Base-by-base conservation (phyloP, 306 rosid genomes). In the Dryas alaskensis region DNA sequence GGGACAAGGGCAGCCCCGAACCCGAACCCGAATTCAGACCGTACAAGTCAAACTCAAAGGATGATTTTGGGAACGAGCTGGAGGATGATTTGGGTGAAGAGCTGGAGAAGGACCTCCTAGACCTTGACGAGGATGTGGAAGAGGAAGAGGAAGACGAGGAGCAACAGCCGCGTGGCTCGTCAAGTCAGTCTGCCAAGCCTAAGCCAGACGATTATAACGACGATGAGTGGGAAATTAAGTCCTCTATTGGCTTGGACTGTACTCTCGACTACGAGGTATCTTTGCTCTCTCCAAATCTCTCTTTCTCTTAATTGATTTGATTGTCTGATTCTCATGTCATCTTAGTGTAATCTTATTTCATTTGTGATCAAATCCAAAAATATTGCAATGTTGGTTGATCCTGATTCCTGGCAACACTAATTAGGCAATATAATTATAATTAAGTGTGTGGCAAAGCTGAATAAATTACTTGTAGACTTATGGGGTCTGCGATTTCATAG, bases 211-310 rank as follows among this genome's bases (percentile, higher is more conserved):
- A 81, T 76, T 91, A 89, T 59, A 77, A 87, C 46, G 96, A 89
- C 37, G 96, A 91, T 78, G 86, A 89, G 78, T 94, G 97, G 99
- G 81, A 88, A 52, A 85, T 94, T 40, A 89, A 80, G 77, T 87
- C 89, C 22, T 63, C 84, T 64, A 92, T 94, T 80, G 99, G 99
- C 70, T 86, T 63, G 73, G 99, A 94, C 78, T 80, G 84, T 76
- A 89, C 96, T 55, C 89, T 94, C 25, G 99, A 92, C 85, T 86
- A 37, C 74, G 97, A 94, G 97, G 98, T 93, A 74, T n/a, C 11
- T 47, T 42, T 27, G 7, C 22, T 19, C 60, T 39, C 10, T 37
- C 17, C 10, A 61, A 8, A 14, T 12, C 17, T 7, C 12, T 69
- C 43, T 31, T 8, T 65, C 25, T 4, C 2, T 48, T 11, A 45